Evolutionary conservation across 306 rosid genomes (phyloP), one percentile per base, ranked within the genome.

Genomic region (Herpetospermum pedunculosum): DNA sequence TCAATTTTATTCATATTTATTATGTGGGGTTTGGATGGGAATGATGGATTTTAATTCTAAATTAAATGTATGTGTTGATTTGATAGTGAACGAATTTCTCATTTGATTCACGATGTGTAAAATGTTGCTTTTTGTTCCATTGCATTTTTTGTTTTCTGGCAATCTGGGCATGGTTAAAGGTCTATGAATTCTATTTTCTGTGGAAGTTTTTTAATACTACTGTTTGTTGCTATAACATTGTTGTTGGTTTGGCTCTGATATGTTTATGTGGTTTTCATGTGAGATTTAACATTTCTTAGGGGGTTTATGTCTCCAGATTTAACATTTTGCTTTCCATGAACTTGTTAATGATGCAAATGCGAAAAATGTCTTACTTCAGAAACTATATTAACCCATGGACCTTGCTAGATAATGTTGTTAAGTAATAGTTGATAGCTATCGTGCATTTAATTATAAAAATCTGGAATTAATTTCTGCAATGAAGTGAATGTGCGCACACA

Each of bases 221-320:
- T 34, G 69, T 1, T 68, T 68, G 54, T 68, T 15, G 23, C 38
- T 40, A 38, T 21, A 65, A 18, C 37, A 6, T 40, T 41, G 37
- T 43, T 43, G n/a, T n/a, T n/a, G n/a, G n/a, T n/a, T n/a, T n/a
- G 54, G 23, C 37, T 6, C 54, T 67, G 53, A 25, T 12, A 41
- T 41, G 52, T 41, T 41, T 67, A 14, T 13, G 73, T 67, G 71
- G 71, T 37, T 64, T 65, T 65, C 52, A 13, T 65, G 30, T 65
- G 72, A 40, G 72, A 26, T 43, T 14, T 68, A 0, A 25, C 54
- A 43, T 25, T 40, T 43, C 38, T 68, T 43, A 8, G 21, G 54
- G 73, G 4, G 15, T 43, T 43, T 8, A 15, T 40, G 34, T 13
- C 64, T 13, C n/a, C n/a, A n/a, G n/a, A n/a, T n/a, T n/a, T n/a